Evolutionary conservation across 345 rosid genomes (phyloP).

Genomic region (Capsella bursapastoris): DNA sequence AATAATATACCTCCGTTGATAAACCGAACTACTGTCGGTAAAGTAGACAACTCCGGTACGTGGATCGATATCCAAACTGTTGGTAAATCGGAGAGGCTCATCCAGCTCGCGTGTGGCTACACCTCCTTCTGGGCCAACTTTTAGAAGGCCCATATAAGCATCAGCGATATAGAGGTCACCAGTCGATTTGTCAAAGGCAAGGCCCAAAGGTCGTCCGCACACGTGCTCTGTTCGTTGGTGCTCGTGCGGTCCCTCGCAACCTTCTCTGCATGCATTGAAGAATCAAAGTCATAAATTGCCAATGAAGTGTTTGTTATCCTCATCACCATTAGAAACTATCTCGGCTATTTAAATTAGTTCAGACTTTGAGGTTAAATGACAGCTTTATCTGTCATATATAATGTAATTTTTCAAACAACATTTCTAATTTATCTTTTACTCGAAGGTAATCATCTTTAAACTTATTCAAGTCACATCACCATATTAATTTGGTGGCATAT

Average conservation of each 20-base stretch:
- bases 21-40: conserved; percentile 69
- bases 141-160: conserved; percentile 79
- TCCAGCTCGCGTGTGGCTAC: conserved; percentile 60
- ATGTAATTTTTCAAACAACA: not conserved
- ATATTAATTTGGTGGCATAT: not conserved
- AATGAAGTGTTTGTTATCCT: not conserved
- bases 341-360: not conserved
- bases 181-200: conserved; percentile 56
- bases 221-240: conserved; percentile 62
- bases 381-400: not conserved
- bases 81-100: conserved; percentile 56
- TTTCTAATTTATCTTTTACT: not conserved
- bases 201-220: conserved; percentile 84
- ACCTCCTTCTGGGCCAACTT: conserved; percentile 79
- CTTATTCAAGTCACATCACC: not conserved
- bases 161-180: conserved; percentile 79
- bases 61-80: conserved; percentile 63
- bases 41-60: conserved; percentile 63
- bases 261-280: conserved; percentile 46
- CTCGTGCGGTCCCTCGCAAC: conserved; percentile 48
- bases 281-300: conserved; percentile 6
- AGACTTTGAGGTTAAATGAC: not conserved
- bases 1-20: conserved; percentile 61
- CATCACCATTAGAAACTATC: not conserved
- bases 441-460: not conserved